Base-by-base conservation (phyloP, 2,329 filamentous ascomycete genomes). In the Fusarium oligoseptatum region DNA sequence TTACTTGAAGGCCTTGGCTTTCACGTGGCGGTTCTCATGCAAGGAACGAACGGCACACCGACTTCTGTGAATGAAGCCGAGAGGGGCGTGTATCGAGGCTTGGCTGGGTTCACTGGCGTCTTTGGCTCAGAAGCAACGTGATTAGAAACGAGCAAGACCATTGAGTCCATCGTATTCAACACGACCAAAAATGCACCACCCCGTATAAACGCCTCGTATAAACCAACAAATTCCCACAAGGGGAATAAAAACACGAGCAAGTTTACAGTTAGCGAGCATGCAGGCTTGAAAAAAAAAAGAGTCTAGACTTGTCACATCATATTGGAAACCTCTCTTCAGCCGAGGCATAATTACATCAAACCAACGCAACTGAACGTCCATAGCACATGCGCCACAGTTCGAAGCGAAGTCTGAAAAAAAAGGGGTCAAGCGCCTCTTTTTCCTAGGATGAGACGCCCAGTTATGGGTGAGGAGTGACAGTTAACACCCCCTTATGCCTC, bases 401-500 rank as follows among this genome's bases (percentile, higher is more conserved):
- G 48, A 52, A 32, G 24, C 48, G 48, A 52, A 1, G 7, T 24
- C 22, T 3, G 43, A 29, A 8, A 32, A 52, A 52, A 52, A 20
- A 2, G 27, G 48, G 27, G 27, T 29, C 17, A 17, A 52, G 48
- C 27, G 48, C 48, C 45, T 50, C 45, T 48, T 48, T 24, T 22
- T 24, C 5, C 1, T 24, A 8, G 14, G 24, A 50, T 52, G 48
- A 32, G 48, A 52, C 27, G 24, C 48, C 48, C 48, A 52, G 15
- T 52, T 11, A 32, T 3, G 27, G n/a, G 3, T 4, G 27, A 3
- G n/a, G 48, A 52, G 48, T 52, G 48, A 52, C 48, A 52, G 24
- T 20, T 9, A 29, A n/a, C 48, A n/a, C 24, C 9, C 48, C 48
- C 34, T 45, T 67, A 74, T 74, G 34, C 65, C 57, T 75, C 20